phyloP scores from a whole-genome alignment of 495 filamentous ascomycete genomes.

The Podospora anserina region DNA sequence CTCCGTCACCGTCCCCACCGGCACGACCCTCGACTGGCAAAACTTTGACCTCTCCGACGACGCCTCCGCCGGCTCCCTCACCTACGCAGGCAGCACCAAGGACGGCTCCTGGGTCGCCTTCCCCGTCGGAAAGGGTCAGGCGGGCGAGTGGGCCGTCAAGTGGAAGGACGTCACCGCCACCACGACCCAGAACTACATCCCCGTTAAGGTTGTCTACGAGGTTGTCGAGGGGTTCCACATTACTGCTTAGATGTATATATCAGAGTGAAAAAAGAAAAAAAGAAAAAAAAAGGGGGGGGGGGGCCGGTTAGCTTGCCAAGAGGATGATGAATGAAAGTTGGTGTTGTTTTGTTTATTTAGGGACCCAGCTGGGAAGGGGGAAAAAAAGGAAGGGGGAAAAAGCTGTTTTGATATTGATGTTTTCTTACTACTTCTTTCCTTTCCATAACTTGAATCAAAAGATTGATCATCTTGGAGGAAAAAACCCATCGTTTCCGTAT shows the following conservation, averaged over 20 bases:
- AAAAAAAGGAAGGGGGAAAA: conserved; percentile 1
- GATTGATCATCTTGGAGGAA: neutral
- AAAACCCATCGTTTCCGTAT: neutral
- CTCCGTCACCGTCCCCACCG: conserved; percentile 25
- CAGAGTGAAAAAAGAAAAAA: too few species aligned
- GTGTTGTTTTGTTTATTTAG: neutral
- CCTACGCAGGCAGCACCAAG: conserved; percentile 21
- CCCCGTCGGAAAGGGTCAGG: conserved; percentile 17
- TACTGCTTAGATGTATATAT: too few species aligned
- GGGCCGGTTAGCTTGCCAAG: neutral
- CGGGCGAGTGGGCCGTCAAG: conserved; percentile 35
- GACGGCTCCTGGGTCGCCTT: conserved; percentile 38
- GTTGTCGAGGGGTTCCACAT: conserved; percentile 3
- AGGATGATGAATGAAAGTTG: neutral
- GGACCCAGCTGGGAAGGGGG: neutral
- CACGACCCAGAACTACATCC: conserved; percentile 36
- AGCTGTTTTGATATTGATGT: neutral
- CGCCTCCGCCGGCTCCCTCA: conserved; percentile 18
- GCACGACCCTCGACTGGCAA: conserved; percentile 33
- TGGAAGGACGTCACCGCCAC: conserved; percentile 39
- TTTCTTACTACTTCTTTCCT: conserved; percentile 3
- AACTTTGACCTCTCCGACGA: conserved; percentile 31
- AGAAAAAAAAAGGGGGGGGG: neutral
- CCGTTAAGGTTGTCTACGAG: conserved; percentile 37
- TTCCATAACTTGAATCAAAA: neutral